Percentiles rank a stretch among this genome's conserved stretches.
Evolutionary conservation across 805 yeast species (phyloP).

Genomic region (Saccharomyces jurei): DNA sequence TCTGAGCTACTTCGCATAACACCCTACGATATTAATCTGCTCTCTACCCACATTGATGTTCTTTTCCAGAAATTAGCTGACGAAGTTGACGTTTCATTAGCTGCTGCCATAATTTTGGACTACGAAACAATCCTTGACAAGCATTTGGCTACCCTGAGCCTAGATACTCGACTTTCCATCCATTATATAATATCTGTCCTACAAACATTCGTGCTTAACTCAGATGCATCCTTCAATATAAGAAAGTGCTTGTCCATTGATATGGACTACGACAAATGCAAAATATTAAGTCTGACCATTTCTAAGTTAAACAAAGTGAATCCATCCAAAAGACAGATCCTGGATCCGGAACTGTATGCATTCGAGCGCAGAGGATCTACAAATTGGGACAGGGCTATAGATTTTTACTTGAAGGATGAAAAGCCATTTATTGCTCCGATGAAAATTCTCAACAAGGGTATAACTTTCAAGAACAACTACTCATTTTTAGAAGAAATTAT

Average conservation of each 20-base stretch:
- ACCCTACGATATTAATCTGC: constrained; percentile 36
- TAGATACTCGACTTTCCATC: constrained; percentile 24
- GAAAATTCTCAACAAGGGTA: background rate
- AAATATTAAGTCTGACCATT: constrained; percentile 44
- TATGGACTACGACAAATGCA: constrained; percentile 61
- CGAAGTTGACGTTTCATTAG: constrained; percentile 22
- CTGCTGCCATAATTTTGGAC: constrained; percentile 15
- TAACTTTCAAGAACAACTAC: constrained; percentile 13
- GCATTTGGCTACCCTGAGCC: constrained; percentile 16
- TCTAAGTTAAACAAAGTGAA: constrained; percentile 35
- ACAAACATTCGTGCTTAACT: constrained; percentile 44
- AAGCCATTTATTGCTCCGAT: constrained; percentile 25
- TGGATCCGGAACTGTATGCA: constrained; percentile 37
- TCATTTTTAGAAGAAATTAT: background rate
- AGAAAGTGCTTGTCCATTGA: constrained; percentile 70
- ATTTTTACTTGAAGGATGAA: constrained; percentile 39
- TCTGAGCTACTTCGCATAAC: constrained; percentile 33
- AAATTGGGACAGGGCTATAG: constrained; percentile 31
- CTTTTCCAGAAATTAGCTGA: constrained; percentile 17
- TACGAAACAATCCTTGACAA: constrained; percentile 24
- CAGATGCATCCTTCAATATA: constrained; percentile 45
- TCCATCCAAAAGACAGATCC: constrained; percentile 34
- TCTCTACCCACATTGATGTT: constrained; percentile 19
- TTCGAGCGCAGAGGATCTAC: constrained; percentile 6
- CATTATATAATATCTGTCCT: constrained; percentile 30